Percentiles rank a stretch among this genome's conserved stretches.
Conservation (phyloP, 2,329 filamentous ascomycete species). For the Xylaria sp. region DNA sequence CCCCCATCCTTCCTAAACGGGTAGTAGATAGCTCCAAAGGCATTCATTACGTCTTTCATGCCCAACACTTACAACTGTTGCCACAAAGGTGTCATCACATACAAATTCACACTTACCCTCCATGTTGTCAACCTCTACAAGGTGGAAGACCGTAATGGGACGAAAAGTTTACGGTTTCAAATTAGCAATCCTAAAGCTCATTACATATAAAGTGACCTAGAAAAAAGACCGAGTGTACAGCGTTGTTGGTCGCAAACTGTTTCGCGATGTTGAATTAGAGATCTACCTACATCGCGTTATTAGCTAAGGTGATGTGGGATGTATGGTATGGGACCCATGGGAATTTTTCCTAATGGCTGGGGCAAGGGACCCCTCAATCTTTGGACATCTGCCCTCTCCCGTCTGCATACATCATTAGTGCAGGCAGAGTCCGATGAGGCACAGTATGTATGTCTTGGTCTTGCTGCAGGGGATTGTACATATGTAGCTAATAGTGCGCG, state of each 20-base stretch:
- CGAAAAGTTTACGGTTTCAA: background rate
- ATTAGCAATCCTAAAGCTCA: background rate
- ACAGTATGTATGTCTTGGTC: conserved; percentile 13
- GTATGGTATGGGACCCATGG: background rate
- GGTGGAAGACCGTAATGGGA: background rate
- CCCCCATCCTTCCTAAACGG: background rate
- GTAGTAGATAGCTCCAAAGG: background rate
- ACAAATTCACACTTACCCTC: background rate
- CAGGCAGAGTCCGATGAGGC: background rate
- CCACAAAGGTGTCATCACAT: no score
- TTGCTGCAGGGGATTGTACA: conserved; percentile 29
- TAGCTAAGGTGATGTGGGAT: background rate
- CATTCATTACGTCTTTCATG: background rate
- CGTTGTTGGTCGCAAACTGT: background rate
- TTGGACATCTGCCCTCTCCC: background rate
- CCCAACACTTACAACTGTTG: background rate
- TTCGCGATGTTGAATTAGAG: background rate
- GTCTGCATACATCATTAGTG: background rate
- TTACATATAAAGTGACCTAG: background rate
- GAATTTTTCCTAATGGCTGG: background rate
- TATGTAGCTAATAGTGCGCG: background rate
- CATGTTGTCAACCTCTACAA: background rate
- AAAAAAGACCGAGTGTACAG: background rate
- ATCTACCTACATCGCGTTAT: background rate
- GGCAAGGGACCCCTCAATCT: background rate